Evolutionary conservation across 176 grass and related monocot species (phyloP), one percentile per base, ranked within the genome.

Genomic region (bread wheat (Triticum aestivum)): DNA sequence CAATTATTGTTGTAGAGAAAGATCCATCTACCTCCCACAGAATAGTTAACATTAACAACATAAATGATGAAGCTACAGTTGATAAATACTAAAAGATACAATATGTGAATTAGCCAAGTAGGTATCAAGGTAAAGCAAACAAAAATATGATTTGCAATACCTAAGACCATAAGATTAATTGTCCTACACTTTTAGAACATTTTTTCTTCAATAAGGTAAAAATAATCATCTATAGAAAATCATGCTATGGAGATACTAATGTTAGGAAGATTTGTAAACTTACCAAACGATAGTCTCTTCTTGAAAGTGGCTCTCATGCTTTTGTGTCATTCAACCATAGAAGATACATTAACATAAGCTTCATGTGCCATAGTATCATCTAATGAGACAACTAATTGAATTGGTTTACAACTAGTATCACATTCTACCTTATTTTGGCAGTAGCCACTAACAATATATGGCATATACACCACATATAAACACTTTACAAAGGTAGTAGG

Each of bases 231-330:
- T 81, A 23, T 20, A 81, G 7, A 63, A 78, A 2, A 77, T 84
- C 58, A 72, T 65, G 27, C 9, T 81, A 65, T 30, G 18, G 11
- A 84, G 68, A 77, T 69, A 73, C 9, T 39, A 75, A 82, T 71
- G 8, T 5, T 65, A 47, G 14, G 52, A 39, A 88, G 41, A 56
- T 47, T 70, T 73, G 51, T 65, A 61, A 83, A 78, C 91, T 94
- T 64, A 98, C 96, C 93, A 85, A 98, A 94, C 47, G 90, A 89
- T 63, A 98, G 92, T 80, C 96, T 95, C 72, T 83, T 96, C 89
- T 87, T 94, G 79, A 95, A 94, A 38, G 93, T 92, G 56, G 68
- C 45, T 72, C 94, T 98, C 96, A 98, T 94, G 75, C 73, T 87
- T 84, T 52, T 95, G 84, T 92, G 92, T 75, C 96, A 96, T 86